A percentile compares a stretch with the other conserved stretches of the same genome.
Evolutionary conservation across 1,139 yeast genomes (phyloP).

Genomic region (Geotrichum fermentans): DNA sequence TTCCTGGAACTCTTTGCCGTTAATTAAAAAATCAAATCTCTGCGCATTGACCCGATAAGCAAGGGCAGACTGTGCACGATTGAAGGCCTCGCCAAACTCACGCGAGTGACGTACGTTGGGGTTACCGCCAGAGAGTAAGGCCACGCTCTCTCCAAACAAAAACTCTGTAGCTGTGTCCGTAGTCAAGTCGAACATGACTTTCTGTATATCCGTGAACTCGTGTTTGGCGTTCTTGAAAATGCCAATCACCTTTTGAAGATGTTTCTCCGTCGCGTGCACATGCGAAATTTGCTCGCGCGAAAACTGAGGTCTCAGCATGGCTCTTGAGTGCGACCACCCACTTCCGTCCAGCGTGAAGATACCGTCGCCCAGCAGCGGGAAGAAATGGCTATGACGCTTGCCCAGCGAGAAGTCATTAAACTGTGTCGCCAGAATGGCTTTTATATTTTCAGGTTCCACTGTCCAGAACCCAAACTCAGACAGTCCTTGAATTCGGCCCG

Average conservation of each 20-base stretch:
- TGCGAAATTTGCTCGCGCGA: slow-evolving; percentile 49
- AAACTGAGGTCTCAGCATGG: slow-evolving; percentile 52
- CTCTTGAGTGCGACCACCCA: slow-evolving; percentile 51
- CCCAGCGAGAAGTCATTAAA: slow-evolving; percentile 48
- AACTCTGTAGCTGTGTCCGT: slow-evolving; percentile 58
- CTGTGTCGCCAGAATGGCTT: slow-evolving; percentile 32
- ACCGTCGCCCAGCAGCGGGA: slow-evolving; percentile 49
- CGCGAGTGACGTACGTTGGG: slow-evolving; percentile 23
- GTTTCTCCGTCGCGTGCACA: slow-evolving; percentile 45
- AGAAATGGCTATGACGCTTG: slow-evolving; percentile 42
- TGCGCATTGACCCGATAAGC: slow-evolving; percentile 42
- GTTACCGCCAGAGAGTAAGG: slow-evolving; percentile 39
- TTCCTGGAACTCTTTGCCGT: slow-evolving; percentile 38
- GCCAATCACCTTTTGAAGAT: slow-evolving; percentile 39
- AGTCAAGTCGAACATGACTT: slow-evolving; percentile 48
- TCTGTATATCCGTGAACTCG: slow-evolving; percentile 46
- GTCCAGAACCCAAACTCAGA: slow-evolving; percentile 27
- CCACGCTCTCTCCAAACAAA: slow-evolving; percentile 52
- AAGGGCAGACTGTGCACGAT: slow-evolving; percentile 40
- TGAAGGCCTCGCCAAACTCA: slow-evolving; percentile 45
- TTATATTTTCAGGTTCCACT: slow-evolving; percentile 43
- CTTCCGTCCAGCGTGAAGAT: slow-evolving; percentile 49
- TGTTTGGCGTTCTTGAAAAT: slow-evolving; percentile 33
- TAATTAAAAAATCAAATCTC: slow-evolving; percentile 38
- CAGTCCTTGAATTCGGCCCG: neutral